Base-by-base conservation (phyloP, 2,329 filamentous ascomycete genomes). In the Neonectria coccinea region DNA sequence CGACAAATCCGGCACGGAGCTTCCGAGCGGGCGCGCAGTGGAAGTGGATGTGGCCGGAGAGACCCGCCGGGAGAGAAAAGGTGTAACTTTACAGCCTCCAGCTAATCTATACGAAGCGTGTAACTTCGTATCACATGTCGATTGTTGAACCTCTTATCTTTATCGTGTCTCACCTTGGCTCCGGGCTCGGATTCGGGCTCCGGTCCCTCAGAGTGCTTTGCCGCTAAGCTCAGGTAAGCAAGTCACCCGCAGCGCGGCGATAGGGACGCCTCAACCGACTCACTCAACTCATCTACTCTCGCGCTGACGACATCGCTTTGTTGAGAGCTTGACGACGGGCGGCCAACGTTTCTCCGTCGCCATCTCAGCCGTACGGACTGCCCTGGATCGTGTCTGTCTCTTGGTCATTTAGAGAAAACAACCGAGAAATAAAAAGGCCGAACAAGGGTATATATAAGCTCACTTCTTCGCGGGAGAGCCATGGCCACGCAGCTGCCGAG, bases 181-280 rank as follows among this genome's bases (percentile, higher is more conserved):
- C 39, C 16, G 39, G 39, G 36, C 16, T 39, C 36, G 5, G 29
- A 22, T 47, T 31, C 25, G 25, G 27, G 25, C 25, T 29, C 29
- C 48, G 55, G 45, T 25, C 39, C 22, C 45, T 58, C 29, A 5
- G 25, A 50, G 10, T 16, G 45, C 45, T 51, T n/a, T 51, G 56
- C 56, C 51, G 42, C 42, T 59, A 59, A 41, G 41, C 57, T 59
- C 57, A 59, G 41, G 41, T 59, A 59, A 59, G 57, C 57, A 59
- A 22, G 27, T 59, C 36, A 5, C 39, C 56, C 39, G 41, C 36
- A 27, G 29, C 18, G 31, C 29, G 7, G 41, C 41, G 57, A 59
- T 59, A 59, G 33, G 33, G 33, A 36, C 33, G 48, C 29, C 11
- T 41, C 33, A 25, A 53, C 50, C 18, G 18, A 53, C 51, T 51